A percentile compares a stretch with the other conserved stretches of the same genome.
Conservation (phyloP, 768 basidiomycete genomes). For the Lentinula guzmanii region DNA sequence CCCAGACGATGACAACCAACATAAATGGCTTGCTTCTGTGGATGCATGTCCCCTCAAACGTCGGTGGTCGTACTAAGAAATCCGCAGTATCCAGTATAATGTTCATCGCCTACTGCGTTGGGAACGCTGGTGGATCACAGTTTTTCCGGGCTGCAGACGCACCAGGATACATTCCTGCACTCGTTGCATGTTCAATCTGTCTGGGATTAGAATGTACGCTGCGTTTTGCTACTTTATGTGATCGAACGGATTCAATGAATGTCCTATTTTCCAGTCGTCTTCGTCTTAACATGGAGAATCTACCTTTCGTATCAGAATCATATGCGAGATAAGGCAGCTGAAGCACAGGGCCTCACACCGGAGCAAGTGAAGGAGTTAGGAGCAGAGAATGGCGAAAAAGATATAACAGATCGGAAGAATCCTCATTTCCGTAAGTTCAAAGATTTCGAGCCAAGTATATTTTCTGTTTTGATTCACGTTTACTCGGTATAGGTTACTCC, state of each 20-base stretch:
- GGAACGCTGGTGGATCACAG: constrained; percentile 9
- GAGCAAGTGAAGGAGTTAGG: constrained; percentile 5
- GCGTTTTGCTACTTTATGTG: neutral
- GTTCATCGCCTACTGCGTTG: constrained; percentile 9
- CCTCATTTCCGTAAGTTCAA: constrained; percentile 6
- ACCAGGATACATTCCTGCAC: constrained; percentile 5
- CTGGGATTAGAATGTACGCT: constrained; percentile 5
- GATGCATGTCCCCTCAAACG: constrained; percentile 9
- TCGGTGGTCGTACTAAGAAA: constrained; percentile 9
- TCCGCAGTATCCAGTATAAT: constrained; percentile 6
- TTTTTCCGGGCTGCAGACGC: constrained; percentile 8
- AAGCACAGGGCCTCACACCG: neutral
- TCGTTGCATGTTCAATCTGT: constrained; percentile 5
- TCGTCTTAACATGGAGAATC: constrained; percentile 2
- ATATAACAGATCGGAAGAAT: constrained; percentile 9
- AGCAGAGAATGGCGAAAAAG: constrained; percentile 5
- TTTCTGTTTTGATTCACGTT: neutral
- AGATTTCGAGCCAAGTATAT: neutral
- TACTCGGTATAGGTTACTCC: neutral
- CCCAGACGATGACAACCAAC: constrained; percentile 1
- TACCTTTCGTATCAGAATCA: constrained; percentile 4
- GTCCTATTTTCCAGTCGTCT: constrained; percentile 1
- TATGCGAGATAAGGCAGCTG: constrained; percentile 1
- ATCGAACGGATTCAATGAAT: neutral
- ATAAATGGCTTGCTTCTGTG: constrained; percentile 8